Conservation (phyloP, 2,329 filamentous ascomycete genomes). For the Seiridium cupressi region DNA sequence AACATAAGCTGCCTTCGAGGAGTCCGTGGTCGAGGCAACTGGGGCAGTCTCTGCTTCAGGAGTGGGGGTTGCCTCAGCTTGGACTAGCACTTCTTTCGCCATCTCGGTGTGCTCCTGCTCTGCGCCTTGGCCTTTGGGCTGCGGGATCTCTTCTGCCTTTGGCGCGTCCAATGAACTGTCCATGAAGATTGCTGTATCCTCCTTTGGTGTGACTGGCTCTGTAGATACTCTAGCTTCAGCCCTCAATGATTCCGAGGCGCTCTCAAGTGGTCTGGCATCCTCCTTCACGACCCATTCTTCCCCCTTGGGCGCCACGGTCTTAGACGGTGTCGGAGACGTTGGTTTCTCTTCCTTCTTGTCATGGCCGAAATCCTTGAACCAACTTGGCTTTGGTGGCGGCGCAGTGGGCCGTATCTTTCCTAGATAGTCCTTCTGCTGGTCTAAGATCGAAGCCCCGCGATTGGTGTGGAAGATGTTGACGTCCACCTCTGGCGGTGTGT, state of each 20-base stretch:
- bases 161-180: neutral
- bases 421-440: slow-evolving; percentile 22
- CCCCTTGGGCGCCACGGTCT: neutral
- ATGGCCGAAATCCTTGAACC: slow-evolving; percentile 33
- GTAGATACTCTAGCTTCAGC: neutral
- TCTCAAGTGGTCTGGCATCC: neutral
- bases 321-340: neutral
- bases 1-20: slow-evolving; percentile 49
- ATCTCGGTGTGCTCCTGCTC: slow-evolving; percentile 21
- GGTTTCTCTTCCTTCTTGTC: slow-evolving; percentile 10
- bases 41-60: slow-evolving; percentile 8
- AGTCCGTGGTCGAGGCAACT: slow-evolving; percentile 9
- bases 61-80: slow-evolving; percentile 16
- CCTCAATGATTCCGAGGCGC: neutral
- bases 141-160: neutral
- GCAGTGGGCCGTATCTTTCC: slow-evolving; percentile 16
- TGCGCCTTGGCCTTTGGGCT: slow-evolving; percentile 8
- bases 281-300: neutral
- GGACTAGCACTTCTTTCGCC: slow-evolving; percentile 20
- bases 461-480: slow-evolving; percentile 48
- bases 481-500: slow-evolving; percentile 39
- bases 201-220: neutral
- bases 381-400: slow-evolving; percentile 22
- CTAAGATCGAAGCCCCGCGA: slow-evolving; percentile 42
- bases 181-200: neutral